These are phyloP conservation scores for Ampelocalamus luodianensis DNA, from an alignment of 176 grass and related monocot genomes.

Conservation along the genomic window DNA sequence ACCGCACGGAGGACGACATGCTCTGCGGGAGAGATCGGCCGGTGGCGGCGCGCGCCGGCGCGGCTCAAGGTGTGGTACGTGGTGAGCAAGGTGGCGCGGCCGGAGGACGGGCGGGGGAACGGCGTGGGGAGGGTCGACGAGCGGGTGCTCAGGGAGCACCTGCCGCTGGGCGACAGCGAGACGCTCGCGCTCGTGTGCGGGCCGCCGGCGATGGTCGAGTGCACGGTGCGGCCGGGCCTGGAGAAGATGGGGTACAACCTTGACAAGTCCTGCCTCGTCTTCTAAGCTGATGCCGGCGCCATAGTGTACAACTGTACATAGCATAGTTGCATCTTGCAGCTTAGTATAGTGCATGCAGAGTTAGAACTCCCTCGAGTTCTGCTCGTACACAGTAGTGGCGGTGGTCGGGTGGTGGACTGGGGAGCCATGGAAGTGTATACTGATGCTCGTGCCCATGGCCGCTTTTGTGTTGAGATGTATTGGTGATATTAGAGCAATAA, in stretches of 20 bases:
- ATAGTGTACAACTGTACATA: not conserved
- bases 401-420: not conserved
- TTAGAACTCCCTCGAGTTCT: not conserved
- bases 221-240: constrained; percentile 64
- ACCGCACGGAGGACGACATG: constrained; percentile 81
- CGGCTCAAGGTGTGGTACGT: constrained; percentile 91
- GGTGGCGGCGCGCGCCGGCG: constrained; percentile 49
- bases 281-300: constrained; percentile 37
- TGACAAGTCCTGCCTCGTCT: constrained; percentile 57
- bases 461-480: not conserved
- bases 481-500: not conserved
- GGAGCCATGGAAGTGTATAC: not conserved
- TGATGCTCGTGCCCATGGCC: not conserved
- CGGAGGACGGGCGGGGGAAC: constrained; percentile 53
- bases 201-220: constrained; percentile 76
- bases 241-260: constrained; percentile 80
- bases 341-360: not conserved
- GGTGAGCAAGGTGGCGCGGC: constrained; percentile 38
- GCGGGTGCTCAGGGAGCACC: constrained; percentile 56
- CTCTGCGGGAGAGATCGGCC: constrained; percentile 67
- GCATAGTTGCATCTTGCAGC: not conserved
- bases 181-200: constrained; percentile 74
- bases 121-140: constrained; percentile 63
- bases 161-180: constrained; percentile 57
- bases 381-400: not conserved